These are phyloP conservation scores for Suhomyces panamericanus DNA, from an alignment of 1,139 yeast genomes.

Conservation along the genomic window DNA sequence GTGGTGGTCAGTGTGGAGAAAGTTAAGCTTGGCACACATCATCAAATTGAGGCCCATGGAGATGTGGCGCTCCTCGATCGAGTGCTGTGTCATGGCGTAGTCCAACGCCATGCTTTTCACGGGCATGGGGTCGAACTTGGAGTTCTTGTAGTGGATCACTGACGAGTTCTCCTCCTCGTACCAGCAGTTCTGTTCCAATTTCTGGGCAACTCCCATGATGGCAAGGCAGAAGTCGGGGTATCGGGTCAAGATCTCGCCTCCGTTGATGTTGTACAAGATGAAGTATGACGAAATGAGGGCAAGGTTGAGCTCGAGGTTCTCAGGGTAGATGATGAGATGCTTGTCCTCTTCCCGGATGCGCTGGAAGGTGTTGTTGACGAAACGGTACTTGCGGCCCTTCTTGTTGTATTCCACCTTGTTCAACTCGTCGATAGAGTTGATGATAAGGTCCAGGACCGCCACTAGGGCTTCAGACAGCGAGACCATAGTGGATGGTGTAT, in stretches of 20 bases:
- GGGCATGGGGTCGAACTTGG: conserved; percentile 32
- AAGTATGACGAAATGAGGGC: conserved; percentile 46
- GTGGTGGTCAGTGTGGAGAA: conserved; percentile 59
- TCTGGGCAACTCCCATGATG: conserved; percentile 51
- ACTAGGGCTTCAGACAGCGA: conserved; percentile 20
- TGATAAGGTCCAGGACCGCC: conserved; percentile 23
- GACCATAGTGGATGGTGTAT: conserved; percentile 8
- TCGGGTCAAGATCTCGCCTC: conserved; percentile 33
- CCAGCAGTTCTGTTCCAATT: conserved; percentile 52
- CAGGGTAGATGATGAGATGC: conserved; percentile 47
- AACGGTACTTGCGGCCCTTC: conserved; percentile 54
- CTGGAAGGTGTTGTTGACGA: conserved; percentile 50
- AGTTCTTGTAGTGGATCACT: conserved; percentile 38
- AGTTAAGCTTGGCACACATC: conserved; percentile 51
- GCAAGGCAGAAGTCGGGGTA: conserved; percentile 49
- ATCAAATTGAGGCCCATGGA: conserved; percentile 45
- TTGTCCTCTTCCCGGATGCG: conserved; percentile 53
- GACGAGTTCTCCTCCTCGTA: conserved; percentile 49
- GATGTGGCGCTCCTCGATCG: conserved; percentile 34
- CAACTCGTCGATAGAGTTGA: conserved; percentile 28
- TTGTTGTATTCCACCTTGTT: conserved; percentile 45
- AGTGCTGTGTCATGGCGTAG: conserved; percentile 23
- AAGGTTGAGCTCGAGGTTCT: conserved; percentile 33
- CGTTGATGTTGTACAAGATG: conserved; percentile 40
- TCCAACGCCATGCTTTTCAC: conserved; percentile 31